A percentile compares a stretch with the other conserved stretches of the same genome.
phyloP scores from a whole-genome alignment of 768 basidiomycete species.

The Mycena alexandri region DNA sequence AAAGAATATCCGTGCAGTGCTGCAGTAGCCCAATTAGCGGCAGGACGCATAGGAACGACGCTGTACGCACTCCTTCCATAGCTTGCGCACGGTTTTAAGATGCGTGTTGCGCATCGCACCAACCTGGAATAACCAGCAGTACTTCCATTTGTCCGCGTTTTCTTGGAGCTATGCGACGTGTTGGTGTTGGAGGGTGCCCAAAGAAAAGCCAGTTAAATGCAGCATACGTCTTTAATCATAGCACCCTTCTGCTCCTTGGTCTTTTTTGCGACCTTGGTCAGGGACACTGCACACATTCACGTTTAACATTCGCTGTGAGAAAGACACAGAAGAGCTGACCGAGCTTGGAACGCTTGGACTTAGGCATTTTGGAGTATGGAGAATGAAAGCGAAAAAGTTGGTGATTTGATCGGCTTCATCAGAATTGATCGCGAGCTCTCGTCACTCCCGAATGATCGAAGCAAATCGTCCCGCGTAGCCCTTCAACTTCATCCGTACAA shows the following conservation, averaged over 20 bases:
- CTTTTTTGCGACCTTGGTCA: slow-evolving; percentile 96
- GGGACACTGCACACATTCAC: slow-evolving; percentile 70
- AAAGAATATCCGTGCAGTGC: slow-evolving; percentile 92
- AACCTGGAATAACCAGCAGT: slow-evolving; percentile 96
- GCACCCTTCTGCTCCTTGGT: slow-evolving; percentile 90
- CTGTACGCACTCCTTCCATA: slow-evolving; percentile 89
- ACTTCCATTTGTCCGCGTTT: slow-evolving; percentile 90
- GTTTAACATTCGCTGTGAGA: slow-evolving; percentile 30
- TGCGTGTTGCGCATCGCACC: slow-evolving; percentile 96
- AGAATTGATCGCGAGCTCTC: no score
- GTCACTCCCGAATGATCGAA: no score
- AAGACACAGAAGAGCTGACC: slow-evolving; percentile 62
- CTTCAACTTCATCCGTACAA: no score
- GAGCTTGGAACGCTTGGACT: slow-evolving; percentile 89
- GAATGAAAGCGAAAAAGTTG: slow-evolving; percentile 39
- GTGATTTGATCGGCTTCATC: not conserved
- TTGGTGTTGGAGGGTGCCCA: slow-evolving; percentile 19
- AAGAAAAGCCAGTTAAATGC: slow-evolving; percentile 1
- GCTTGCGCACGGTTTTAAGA: slow-evolving; percentile 91
- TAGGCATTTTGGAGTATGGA: slow-evolving; percentile 73
- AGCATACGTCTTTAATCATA: slow-evolving; percentile 82
- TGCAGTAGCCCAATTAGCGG: slow-evolving; percentile 44
- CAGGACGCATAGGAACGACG: not conserved
- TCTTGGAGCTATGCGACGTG: slow-evolving; percentile 72
- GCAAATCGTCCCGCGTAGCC: no score